Base-by-base conservation (phyloP, 2,329 filamentous ascomycete species). In the Neonectria ditissima region DNA sequence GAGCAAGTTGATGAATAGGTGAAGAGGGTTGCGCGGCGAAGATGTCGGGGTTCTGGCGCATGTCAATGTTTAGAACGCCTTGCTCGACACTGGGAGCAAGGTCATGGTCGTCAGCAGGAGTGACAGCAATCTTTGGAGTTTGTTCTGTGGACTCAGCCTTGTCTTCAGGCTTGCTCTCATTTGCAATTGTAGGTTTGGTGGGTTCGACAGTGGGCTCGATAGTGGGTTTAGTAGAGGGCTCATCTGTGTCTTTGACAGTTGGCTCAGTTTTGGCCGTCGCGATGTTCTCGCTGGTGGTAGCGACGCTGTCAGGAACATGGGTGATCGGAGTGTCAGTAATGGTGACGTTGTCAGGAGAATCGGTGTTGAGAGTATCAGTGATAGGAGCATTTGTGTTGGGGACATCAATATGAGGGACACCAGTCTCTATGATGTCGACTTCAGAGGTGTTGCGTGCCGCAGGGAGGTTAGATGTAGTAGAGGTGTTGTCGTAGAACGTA, bases 21-120 rank as follows among this genome's bases (percentile, higher is more conserved):
- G 65, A 69, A 1, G 65, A 65, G 1, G 55, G 18, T 11, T 73
- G 65, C 1, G 66, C 62, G 5, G 73, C 71, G 41, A 80, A 80
- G n/a, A 80, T 80, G 59, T 80, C 75, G 3, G 67, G 75, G 8
- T 77, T 76, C 53, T 76, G 69, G 5, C 73, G 77, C 70, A 78
- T 73, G 57, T 80, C 78, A 32, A 79, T 75, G 37, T 75, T 74
- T n/a, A 76, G 66, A 10, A 78, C 67, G 10, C 69, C 71, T 6
- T 68, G 65, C 28, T 67, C 65, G n/a, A 59, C 24, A 6, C 58
- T 48, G 10, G 69, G 63, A 11, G 34, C 47, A 28, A 41, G 51
- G 16, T 47, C 50, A 5, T 13, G 55, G 14, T 48, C 26, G 0
- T 22, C 24, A 10, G 16, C 28, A 28, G 47, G 16, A 7, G 47